These are phyloP conservation scores for cucumber (Cucumis sativus) DNA, from an alignment of 306 rosid species.

Conservation along the genomic window Cucumber_9930_V3 NC_026660.2:23518501-23519000, in stretches of 20 bases:
- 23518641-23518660: conserved; percentile 32
- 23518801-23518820: not conserved
- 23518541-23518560: conserved; percentile 68
- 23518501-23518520: conserved; percentile 56
- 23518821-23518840: not conserved
- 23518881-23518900: not conserved
- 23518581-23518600: conserved; percentile 53
- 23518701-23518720: not conserved
- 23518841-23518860: not conserved
- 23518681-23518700: not conserved
- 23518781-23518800: not conserved
- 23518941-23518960: not conserved
- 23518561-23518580: conserved; percentile 66
- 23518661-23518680: not conserved
- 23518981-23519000: not conserved
- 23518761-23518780: not conserved
- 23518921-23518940: not conserved
- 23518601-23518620: conserved; percentile 77
- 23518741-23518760: not conserved
- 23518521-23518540: conserved; percentile 31
- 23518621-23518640: conserved; percentile 51
- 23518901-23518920: not conserved
- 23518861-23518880: not conserved
- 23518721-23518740: not conserved
- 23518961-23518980: not conserved